phyloP scores from a whole-genome alignment of 208 protist species.

The Crithidia bombi region DNA sequence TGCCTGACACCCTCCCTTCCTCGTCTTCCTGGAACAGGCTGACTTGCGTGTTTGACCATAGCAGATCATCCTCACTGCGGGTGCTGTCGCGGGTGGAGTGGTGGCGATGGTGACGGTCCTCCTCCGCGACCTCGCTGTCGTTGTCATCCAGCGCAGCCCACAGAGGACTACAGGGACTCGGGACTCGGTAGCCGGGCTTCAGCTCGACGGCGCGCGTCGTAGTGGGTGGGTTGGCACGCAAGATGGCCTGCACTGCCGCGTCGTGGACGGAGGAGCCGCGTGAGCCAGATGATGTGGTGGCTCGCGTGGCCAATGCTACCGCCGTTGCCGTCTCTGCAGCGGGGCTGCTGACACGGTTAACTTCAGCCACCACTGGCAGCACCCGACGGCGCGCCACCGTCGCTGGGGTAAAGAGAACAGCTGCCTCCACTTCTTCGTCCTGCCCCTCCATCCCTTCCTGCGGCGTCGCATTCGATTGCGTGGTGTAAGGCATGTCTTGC shows the following conservation, averaged over 20 bases:
- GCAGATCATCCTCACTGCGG: conserved; percentile 2
- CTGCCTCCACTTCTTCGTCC: background rate
- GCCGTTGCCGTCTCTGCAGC: background rate
- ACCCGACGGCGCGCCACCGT: conserved; percentile 32
- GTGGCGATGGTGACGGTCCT: background rate
- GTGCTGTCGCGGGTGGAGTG: background rate
- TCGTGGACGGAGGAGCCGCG: conserved; percentile 33
- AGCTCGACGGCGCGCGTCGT: conserved; percentile 51
- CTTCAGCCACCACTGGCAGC: conserved; percentile 1
- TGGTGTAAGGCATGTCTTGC: conserved; percentile 20
- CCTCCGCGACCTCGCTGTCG: conserved; percentile 12
- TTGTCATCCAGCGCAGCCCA: conserved; percentile 42
- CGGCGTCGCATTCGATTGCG: background rate
- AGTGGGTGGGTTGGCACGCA: conserved; percentile 56
- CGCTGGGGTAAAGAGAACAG: conserved; percentile 26
- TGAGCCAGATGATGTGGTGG: conserved; percentile 18
- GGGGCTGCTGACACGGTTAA: background rate
- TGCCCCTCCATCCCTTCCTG: background rate
- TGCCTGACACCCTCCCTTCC: conserved; percentile 10
- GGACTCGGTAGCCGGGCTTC: conserved; percentile 46
- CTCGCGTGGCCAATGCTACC: background rate
- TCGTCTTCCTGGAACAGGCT: conserved; percentile 33
- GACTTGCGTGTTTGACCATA: conserved; percentile 26
- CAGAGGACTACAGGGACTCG: conserved; percentile 67
- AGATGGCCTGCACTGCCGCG: conserved; percentile 41